These are phyloP conservation scores for Colletotrichum orchidophilum DNA, from an alignment of 2,329 filamentous ascomycete genomes.

Conservation along the genomic window DNA sequence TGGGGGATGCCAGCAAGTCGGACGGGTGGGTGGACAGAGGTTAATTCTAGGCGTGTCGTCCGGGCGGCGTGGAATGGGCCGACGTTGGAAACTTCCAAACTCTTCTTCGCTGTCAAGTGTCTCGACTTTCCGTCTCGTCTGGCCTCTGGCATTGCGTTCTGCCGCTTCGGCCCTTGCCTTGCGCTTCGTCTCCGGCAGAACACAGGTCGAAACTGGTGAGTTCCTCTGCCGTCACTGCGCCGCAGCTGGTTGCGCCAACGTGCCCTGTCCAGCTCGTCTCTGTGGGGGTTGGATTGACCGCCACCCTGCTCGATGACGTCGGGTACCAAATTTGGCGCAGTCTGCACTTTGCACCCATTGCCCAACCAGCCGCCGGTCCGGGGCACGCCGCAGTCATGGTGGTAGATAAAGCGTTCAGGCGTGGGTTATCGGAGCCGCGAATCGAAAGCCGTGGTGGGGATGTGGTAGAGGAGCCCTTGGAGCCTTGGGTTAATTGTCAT, in stretches of 20 bases:
- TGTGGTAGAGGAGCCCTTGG: constrained; percentile 3
- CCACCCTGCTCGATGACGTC: constrained; percentile 33
- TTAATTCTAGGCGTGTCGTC: constrained; percentile 7
- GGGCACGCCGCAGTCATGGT: not conserved
- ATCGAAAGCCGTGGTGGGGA: not conserved
- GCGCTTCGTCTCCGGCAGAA: not conserved
- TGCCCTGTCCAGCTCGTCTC: not conserved
- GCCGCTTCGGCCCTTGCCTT: constrained; percentile 1
- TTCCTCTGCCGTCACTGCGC: constrained; percentile 5
- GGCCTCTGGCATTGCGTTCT: not conserved
- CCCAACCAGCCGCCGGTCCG: constrained; percentile 18
- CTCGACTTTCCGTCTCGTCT: not conserved
- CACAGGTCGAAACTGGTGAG: not conserved
- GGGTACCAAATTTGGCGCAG: constrained; percentile 19
- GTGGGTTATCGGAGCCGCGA: not conserved
- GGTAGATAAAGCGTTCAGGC: constrained; percentile 9
- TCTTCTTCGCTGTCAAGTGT: constrained; percentile 1
- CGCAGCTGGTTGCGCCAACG: not conserved
- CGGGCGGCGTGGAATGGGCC: not conserved
- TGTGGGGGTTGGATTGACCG: constrained; percentile 24
- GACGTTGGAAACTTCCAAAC: not conserved
- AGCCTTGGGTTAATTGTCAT: constrained; percentile 1
- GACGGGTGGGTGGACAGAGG: constrained; percentile 18
- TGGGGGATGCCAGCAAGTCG: constrained; percentile 11
- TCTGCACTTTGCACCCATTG: not conserved